These are phyloP conservation scores for Ophiorrhiza pumila DNA, from an alignment of 257 asterid genomes.

Conservation along the genomic window DNA sequence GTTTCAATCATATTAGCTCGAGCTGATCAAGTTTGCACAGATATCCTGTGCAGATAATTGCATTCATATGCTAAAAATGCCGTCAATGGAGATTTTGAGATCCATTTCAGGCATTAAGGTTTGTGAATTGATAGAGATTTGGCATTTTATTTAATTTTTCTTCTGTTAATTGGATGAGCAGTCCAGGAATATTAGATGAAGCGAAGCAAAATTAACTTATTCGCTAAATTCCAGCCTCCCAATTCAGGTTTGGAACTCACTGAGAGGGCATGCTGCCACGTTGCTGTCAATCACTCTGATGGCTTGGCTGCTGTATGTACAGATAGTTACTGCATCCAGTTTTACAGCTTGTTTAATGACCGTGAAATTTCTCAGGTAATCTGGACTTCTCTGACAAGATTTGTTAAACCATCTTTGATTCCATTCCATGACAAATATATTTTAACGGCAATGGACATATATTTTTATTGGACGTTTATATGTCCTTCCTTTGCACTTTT, in stretches of 20 bases:
- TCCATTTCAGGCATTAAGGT: constrained; percentile 95
- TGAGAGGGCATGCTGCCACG: constrained; percentile 44
- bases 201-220: not conserved
- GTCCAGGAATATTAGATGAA: not conserved
- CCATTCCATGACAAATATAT: not conserved
- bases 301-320: constrained; percentile 76
- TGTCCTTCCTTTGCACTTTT: constrained; percentile 19
- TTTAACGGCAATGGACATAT: not conserved
- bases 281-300: constrained; percentile 48
- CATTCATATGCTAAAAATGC: constrained; percentile 73
- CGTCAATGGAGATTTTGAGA: constrained; percentile 71
- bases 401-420: not conserved
- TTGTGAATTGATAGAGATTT: constrained; percentile 12
- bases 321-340: constrained; percentile 78
- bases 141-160: not conserved
- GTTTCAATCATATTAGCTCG: constrained; percentile 20
- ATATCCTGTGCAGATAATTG: constrained; percentile 90
- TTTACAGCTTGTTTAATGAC: constrained; percentile 77
- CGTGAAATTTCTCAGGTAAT: constrained; percentile 88
- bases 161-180: not conserved
- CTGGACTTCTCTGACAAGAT: too few species aligned
- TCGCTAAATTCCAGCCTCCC: constrained; percentile 60
- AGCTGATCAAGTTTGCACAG: constrained; percentile 52
- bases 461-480: not conserved
- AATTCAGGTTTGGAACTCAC: constrained; percentile 42